Evolutionary conservation across 345 rosid genomes (phyloP).

Genomic region (Physaria fendleri): DNA sequence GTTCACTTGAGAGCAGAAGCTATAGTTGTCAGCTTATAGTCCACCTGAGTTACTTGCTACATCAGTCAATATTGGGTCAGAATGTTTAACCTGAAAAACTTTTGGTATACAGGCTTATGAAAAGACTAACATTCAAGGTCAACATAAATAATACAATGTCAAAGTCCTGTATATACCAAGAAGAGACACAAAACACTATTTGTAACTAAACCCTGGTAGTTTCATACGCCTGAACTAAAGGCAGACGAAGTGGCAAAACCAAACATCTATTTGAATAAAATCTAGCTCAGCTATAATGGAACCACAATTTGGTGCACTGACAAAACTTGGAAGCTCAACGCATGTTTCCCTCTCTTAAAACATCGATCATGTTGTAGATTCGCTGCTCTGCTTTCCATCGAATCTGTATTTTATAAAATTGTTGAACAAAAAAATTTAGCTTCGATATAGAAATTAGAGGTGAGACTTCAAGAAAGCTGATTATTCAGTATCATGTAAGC

Average conservation of each 20-base stretch:
- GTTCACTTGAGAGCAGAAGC: too few relatives aligned
- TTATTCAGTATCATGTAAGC: neutral
- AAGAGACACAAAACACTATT: too few relatives aligned
- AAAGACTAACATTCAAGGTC: too few relatives aligned
- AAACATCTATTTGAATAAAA: conserved; percentile 4
- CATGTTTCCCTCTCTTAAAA: conserved; percentile 73
- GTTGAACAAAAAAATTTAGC: neutral
- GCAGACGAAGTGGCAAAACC: neutral
- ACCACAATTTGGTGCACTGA: conserved; percentile 6
- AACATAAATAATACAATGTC: too few relatives aligned
- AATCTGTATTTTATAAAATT: conserved; percentile 49
- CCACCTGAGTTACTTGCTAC: too few relatives aligned
- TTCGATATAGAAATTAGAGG: neutral
- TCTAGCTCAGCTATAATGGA: conserved; percentile 16
- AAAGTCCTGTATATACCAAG: too few relatives aligned
- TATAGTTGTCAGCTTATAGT: too few relatives aligned
- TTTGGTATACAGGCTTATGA: too few relatives aligned
- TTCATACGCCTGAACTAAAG: conserved; percentile 13
- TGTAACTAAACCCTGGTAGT: too few relatives aligned
- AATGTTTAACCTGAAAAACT: too few relatives aligned
- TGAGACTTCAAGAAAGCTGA: neutral
- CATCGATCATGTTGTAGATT: conserved; percentile 82
- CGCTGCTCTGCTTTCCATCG: conserved; percentile 57
- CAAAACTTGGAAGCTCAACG: conserved; percentile 30
- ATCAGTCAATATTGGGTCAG: too few relatives aligned